Conservation (phyloP, 2,329 filamentous ascomycete species). For the Epicoccum sorghinum region DNA sequence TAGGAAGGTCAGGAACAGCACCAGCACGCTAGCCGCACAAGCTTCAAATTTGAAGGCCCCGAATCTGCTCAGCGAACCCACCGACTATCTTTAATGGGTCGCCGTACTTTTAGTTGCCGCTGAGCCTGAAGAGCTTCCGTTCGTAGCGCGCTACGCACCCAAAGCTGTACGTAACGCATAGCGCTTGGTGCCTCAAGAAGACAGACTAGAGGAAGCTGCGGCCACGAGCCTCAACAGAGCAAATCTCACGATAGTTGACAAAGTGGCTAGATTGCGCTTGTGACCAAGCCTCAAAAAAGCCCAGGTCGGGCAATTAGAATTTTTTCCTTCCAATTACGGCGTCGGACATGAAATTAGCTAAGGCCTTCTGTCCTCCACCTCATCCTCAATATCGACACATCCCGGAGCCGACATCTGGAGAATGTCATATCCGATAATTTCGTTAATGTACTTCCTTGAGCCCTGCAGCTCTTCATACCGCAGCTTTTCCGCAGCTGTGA, state of each 20-base stretch:
- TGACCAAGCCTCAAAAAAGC: slow-evolving; percentile 4
- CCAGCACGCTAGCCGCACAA: slow-evolving; percentile 1
- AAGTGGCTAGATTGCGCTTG: slow-evolving; percentile 15
- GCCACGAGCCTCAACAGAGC: slow-evolving; percentile 19
- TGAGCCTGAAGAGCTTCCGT: slow-evolving; percentile 15
- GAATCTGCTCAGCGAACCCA: slow-evolving; percentile 5
- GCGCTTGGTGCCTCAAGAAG: slow-evolving; percentile 21
- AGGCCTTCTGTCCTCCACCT: slow-evolving; percentile 13
- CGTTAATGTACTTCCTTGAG: slow-evolving; percentile 43
- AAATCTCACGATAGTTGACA: slow-evolving; percentile 24
- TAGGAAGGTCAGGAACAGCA: slow-evolving; percentile 21
- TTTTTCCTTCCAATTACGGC: background rate
- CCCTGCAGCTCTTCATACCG: slow-evolving; percentile 35
- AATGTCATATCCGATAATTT: slow-evolving; percentile 47
- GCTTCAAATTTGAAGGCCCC: slow-evolving; percentile 1
- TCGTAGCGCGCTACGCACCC: slow-evolving; percentile 23
- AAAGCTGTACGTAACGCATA: slow-evolving; percentile 30
- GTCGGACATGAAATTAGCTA: background rate
- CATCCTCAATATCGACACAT: slow-evolving; percentile 23
- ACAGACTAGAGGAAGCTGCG: slow-evolving; percentile 20
- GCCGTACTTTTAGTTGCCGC: slow-evolving; percentile 21
- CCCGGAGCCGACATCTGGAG: slow-evolving; percentile 31
- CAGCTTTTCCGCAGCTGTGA: slow-evolving; percentile 37
- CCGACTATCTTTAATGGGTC: slow-evolving; percentile 7
- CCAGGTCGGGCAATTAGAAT: background rate